A percentile compares a stretch with the other conserved stretches of the same genome.
phyloP scores from a whole-genome alignment of 306 rosid species.

The Glycine tomentella region DNA sequence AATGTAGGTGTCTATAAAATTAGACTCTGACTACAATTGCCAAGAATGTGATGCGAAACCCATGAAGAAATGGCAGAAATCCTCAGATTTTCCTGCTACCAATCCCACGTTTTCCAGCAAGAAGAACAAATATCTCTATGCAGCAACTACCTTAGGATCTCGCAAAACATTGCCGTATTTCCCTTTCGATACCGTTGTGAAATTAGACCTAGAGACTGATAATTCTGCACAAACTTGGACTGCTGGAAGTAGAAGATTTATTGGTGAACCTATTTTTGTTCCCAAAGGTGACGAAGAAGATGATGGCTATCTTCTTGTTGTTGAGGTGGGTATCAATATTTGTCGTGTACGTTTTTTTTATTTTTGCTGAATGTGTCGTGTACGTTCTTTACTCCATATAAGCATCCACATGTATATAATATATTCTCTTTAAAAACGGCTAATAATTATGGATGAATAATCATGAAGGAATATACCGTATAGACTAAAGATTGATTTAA shows the following conservation, averaged over 20 bases:
- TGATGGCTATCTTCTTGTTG: conserved; percentile 86
- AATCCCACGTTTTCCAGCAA: conserved; percentile 74
- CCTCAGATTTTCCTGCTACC: conserved; percentile 81
- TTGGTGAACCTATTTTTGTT: conserved; percentile 88
- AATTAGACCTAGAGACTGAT: conserved; percentile 53
- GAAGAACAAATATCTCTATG: conserved; percentile 67
- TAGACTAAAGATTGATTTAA: not conserved
- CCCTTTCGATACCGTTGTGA: conserved; percentile 79
- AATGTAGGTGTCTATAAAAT: conserved; percentile 65
- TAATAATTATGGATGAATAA: not conserved
- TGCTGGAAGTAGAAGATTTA: conserved; percentile 69
- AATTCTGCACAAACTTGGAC: conserved; percentile 71
- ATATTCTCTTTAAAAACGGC: not conserved
- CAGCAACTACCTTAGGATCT: conserved; percentile 80
- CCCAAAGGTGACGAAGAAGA: conserved; percentile 70
- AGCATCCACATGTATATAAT: not conserved
- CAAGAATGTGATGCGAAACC: conserved; percentile 63
- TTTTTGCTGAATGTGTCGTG: too few species aligned
- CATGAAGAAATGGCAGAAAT: conserved; percentile 62
- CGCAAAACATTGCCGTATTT: conserved; percentile 77
- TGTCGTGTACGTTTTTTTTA: not conserved
- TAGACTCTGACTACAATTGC: conserved; percentile 57
- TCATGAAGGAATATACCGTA: conserved; percentile 7
- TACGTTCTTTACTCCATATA: too few species aligned
- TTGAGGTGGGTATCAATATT: conserved; percentile 66